Evolutionary conservation across 495 filamentous ascomycete genomes (phyloP), one percentile per base, ranked within the genome.

Genomic region (Trypethelium eluteriae): DNA sequence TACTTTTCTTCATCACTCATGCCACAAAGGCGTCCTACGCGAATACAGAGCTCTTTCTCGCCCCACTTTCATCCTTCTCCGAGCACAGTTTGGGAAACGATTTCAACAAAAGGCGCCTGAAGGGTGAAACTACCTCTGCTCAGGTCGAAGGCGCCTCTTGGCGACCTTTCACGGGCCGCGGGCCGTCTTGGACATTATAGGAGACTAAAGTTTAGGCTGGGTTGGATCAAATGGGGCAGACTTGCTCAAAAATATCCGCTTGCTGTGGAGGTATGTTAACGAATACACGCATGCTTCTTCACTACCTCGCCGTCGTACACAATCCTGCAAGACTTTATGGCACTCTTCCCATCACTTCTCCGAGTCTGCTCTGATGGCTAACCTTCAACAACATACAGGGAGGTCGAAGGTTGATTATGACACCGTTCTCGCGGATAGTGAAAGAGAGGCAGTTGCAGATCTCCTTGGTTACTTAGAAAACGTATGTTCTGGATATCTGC

Each of bases 401-500:
- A 91, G 91, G 76, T 87, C 91, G 74, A 91, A 89, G 78, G 94
- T 96, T 82, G 92, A 89, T 72, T 97, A 99, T 77, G 95, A 99
- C 76, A 91, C 92, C 62, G 92, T 94, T 59, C 82, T 99, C 63
- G 93, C 92, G 67, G 94, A 99, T 74, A 96, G 90, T 77, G 94
- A 98, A 79, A 87, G 94, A 71, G 94, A 97, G 83, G 94, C 94
- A 56, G 95, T 99, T 4, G 93, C 94, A 63, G 94, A 99, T 75
- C 82, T 99, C 39, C 82, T 99, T 32, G 88, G 91, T 70, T 98
- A 94, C 75, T 86, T 99, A 65, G 95, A 98, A 79, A 96, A 97
- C 74, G 94, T 97, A 81, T 68, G 86, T 79, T 9, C 46, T 49
- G 39, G 47, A 9, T 59, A 14, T 62, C 64, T 16, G 6, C 18